These are phyloP conservation scores for Phytophthora tentaculata DNA, from an alignment of 352 stramenopile genomes.

Conservation along the genomic window DNA sequence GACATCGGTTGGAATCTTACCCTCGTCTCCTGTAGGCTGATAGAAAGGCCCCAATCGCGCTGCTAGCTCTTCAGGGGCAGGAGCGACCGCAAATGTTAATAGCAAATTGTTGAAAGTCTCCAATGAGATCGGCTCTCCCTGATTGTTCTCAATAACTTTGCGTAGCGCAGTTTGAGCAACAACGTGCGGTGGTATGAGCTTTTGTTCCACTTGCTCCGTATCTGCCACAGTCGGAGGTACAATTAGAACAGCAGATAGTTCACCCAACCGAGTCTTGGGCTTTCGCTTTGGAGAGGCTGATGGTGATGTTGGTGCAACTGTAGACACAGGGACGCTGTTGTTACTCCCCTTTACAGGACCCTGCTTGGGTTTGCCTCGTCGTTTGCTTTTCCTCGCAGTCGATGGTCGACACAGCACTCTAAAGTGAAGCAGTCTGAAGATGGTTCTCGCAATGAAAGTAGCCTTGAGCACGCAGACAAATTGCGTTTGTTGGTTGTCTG, in stretches of 20 bases:
- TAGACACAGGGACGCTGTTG: slow-evolving; percentile 1
- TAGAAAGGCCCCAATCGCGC: slow-evolving; percentile 55
- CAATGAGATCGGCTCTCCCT: slow-evolving; percentile 46
- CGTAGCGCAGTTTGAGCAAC: slow-evolving; percentile 30
- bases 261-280: slow-evolving; percentile 32
- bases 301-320: slow-evolving; percentile 9
- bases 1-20: slow-evolving; percentile 55
- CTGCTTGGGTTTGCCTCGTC: slow-evolving; percentile 22
- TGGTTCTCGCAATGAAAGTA: slow-evolving; percentile 52
- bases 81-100: slow-evolving; percentile 40
- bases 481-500: slow-evolving; percentile 8
- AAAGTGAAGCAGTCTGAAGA: slow-evolving; percentile 55
- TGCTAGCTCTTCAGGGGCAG: slow-evolving; percentile 39
- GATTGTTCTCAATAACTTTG: slow-evolving; percentile 37
- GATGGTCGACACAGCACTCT: slow-evolving; percentile 36
- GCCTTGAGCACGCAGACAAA: slow-evolving; percentile 63
- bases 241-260: slow-evolving; percentile 11
- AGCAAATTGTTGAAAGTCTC: slow-evolving; percentile 64
- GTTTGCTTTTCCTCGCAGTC: slow-evolving; percentile 4
- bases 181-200: slow-evolving; percentile 13
- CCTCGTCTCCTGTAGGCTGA: slow-evolving; percentile 58
- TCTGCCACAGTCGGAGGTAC: not conserved
- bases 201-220: not conserved
- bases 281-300: slow-evolving; percentile 37
- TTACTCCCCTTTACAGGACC: slow-evolving; percentile 15